Base-by-base conservation (phyloP, 495 filamentous ascomycete genomes). In the Penicillium egyptiacum region DNA sequence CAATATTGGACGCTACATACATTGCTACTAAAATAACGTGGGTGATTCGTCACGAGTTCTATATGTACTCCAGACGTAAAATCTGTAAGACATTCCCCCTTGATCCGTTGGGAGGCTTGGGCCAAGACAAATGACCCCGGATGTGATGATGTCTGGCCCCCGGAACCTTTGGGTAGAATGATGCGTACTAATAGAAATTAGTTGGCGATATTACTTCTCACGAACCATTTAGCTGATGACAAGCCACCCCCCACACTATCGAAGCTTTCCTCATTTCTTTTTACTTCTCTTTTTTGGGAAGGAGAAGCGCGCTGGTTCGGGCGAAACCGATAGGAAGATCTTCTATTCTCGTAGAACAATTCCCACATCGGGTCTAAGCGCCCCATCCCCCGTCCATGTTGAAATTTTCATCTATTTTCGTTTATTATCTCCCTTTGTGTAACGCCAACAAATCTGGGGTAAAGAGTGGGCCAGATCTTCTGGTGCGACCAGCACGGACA, bases 391-490 rank as follows among this genome's bases (percentile, higher is more conserved):
- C 28, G 56, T 48, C 59, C 37, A 56, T 12, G 54, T 59, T 56
- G 56, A 44, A 60, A 66, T 52, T 44, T 50, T 23, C 20, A 25
- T 14, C 30, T n/a, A 37, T n/a, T 23, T 23, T 37, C 20, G 30
- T 37, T 22, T 50, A 25, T 28, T n/a, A 30, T 49, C 44, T 52
- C 50, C 59, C 45, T 57, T 57, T 57, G 54, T 61, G 52, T 46
- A n/a, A 64, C 55, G 39, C 51, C 50, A 22, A 63, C 65, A 72
- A 33, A 75, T 75, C 73, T 72, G 73, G 73, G 73, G 73, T 71
- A 73, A 53, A 53, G 22, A 73, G 73, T 76, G 73, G 73, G 67
- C 69, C 69, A 67, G 68, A 75, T 75, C 73, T 61, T 66, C 58
- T 66, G 54, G 55, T 65, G 52, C 59, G 26, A 63, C 62, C 64